Evolutionary conservation across 2,329 filamentous ascomycete species (phyloP).

Genomic region (Arthrocladium fulminans): DNA sequence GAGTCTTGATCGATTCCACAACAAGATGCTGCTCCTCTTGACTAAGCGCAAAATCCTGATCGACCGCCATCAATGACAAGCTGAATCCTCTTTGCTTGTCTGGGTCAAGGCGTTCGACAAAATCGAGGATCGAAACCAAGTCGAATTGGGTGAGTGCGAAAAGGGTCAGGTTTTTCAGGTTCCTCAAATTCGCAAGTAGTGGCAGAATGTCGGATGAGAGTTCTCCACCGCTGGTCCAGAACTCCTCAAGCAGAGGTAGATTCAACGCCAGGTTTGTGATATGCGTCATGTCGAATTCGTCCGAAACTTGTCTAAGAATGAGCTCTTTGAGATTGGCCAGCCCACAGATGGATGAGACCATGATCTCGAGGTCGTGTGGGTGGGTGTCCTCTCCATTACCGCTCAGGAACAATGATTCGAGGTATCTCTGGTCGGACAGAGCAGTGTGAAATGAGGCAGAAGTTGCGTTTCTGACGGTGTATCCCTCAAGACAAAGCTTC

Average conservation of each 20-base stretch:
- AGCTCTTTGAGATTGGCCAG: slow-evolving; percentile 27
- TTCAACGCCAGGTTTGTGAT: slow-evolving; percentile 24
- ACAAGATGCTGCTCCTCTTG: slow-evolving; percentile 26
- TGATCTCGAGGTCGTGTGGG: slow-evolving; percentile 23
- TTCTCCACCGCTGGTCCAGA: slow-evolving; percentile 27
- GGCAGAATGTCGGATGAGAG: slow-evolving; percentile 26
- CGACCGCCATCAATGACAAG: slow-evolving; percentile 25
- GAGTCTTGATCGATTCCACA: slow-evolving; percentile 21
- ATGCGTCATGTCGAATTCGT: slow-evolving; percentile 27
- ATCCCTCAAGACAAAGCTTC: slow-evolving; percentile 26
- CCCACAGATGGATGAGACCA: slow-evolving; percentile 26
- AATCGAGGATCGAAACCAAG: slow-evolving; percentile 26
- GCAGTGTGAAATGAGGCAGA: slow-evolving; percentile 25
- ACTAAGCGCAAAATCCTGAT: slow-evolving; percentile 18
- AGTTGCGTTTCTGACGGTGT: slow-evolving; percentile 21
- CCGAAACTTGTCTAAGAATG: slow-evolving; percentile 29
- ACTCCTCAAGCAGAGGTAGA: slow-evolving; percentile 27
- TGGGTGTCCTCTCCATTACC: slow-evolving; percentile 24
- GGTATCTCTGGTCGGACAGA: slow-evolving; percentile 23
- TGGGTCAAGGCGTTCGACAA: slow-evolving; percentile 25
- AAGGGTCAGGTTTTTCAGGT: slow-evolving; percentile 24
- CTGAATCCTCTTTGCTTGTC: slow-evolving; percentile 25
- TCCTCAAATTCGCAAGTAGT: slow-evolving; percentile 24
- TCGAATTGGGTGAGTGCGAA: slow-evolving; percentile 29
- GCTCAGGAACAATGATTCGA: slow-evolving; percentile 26